These are phyloP conservation scores for Cnidoscolus chayamansa DNA, from an alignment of 441 rosid species.

Conservation along the genomic window DNA sequence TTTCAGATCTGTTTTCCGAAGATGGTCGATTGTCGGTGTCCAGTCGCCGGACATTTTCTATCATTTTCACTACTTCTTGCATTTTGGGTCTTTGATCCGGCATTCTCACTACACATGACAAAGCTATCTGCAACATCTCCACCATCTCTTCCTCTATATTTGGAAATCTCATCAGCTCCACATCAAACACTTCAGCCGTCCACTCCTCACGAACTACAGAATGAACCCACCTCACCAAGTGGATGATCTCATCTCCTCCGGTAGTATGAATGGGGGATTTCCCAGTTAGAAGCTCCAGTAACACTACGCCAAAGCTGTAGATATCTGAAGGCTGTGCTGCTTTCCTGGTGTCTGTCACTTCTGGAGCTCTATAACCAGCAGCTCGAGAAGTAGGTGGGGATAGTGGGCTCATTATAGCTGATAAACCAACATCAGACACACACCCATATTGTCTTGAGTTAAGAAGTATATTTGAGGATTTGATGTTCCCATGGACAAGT, in stretches of 20 bases:
- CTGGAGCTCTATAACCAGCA: constrained; percentile 88
- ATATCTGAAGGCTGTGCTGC: constrained; percentile 75
- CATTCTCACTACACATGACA: constrained; percentile 74
- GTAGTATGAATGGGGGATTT: constrained; percentile 79
- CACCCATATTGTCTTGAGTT: constrained; percentile 56
- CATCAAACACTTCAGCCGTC: constrained; percentile 94
- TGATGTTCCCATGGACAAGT: constrained; percentile 84
- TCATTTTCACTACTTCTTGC: constrained; percentile 59
- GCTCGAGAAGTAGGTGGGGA: constrained; percentile 68
- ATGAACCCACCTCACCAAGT: constrained; percentile 93
- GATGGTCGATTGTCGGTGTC: constrained; percentile 40
- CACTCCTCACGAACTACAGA: constrained; percentile 95
- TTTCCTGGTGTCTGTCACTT: constrained; percentile 83
- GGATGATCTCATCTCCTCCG: constrained; percentile 75
- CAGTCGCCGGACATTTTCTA: constrained; percentile 53
- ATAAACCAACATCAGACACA: constrained; percentile 70
- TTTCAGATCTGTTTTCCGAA: constrained; percentile 52
- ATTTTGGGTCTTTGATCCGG: constrained; percentile 87
- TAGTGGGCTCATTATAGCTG: constrained; percentile 63
- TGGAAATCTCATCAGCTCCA: constrained; percentile 72
- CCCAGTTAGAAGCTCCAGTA: constrained; percentile 85
- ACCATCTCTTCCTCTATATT: constrained; percentile 98
- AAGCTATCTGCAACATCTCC: constrained; percentile 92
- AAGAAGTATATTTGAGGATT: constrained; percentile 84
- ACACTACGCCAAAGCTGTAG: constrained; percentile 87